phyloP scores from a whole-genome alignment of 768 basidiomycete species.

The Cystofilobasidium bisporidii region DNA sequence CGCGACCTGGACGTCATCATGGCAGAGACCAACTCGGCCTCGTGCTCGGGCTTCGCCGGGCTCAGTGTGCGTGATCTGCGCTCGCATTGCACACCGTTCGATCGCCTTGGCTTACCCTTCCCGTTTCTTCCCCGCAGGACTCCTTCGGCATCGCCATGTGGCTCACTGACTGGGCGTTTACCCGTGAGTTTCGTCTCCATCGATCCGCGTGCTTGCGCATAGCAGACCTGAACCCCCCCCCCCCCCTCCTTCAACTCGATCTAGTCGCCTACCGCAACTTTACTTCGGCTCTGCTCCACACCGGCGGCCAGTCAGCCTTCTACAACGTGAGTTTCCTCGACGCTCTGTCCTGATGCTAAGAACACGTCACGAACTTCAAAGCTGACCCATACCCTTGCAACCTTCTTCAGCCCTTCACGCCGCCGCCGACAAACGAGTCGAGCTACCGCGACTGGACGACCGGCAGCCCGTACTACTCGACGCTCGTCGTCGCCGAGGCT shows the following conservation, averaged over 20 bases:
- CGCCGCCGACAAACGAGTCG: slow-evolving; percentile 50
- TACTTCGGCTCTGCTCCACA: slow-evolving; percentile 48
- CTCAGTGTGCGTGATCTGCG: no score
- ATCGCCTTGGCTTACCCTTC: no score
- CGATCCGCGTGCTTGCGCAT: no score
- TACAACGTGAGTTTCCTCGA: slow-evolving; percentile 46
- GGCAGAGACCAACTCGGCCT: slow-evolving; percentile 58
- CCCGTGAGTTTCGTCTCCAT: slow-evolving; percentile 33
- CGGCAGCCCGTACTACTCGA: slow-evolving; percentile 59
- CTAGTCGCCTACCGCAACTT: slow-evolving; percentile 49
- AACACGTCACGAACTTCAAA: no score
- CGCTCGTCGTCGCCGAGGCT: slow-evolving; percentile 50
- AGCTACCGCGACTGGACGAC: slow-evolving; percentile 60
- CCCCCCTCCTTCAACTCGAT: no score
- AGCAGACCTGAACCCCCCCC: no score
- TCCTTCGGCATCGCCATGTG: slow-evolving; percentile 27
- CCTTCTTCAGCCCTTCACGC: slow-evolving; percentile 49
- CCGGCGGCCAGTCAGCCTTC: slow-evolving; percentile 45
- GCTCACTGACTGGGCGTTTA: slow-evolving; percentile 50
- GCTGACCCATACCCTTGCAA: no score
- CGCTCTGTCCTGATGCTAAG: no score
- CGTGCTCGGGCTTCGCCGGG: slow-evolving; percentile 48
- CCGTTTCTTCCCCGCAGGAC: no score
- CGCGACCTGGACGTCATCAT: slow-evolving; percentile 48
- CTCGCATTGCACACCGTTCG: no score